Conservation (phyloP, 2,329 filamentous ascomycete species). For the Aspergillus pseudoglaucus region DNA sequence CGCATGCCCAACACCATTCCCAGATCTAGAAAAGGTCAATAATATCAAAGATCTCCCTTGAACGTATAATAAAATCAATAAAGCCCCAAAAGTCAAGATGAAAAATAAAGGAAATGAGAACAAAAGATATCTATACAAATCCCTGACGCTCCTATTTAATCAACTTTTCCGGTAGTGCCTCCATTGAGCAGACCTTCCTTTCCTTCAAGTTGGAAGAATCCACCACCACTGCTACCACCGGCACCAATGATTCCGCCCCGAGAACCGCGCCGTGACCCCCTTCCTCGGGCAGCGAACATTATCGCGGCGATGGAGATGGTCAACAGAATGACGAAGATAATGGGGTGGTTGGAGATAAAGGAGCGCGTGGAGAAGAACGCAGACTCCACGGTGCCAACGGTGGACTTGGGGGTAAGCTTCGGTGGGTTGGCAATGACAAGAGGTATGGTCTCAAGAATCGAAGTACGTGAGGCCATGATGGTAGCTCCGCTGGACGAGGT, state of each 20-base stretch:
- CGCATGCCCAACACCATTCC: not conserved
- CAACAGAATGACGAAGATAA: constrained; percentile 36
- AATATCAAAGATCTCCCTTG: not conserved
- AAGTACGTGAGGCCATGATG: constrained; percentile 82
- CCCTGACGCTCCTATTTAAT: constrained; percentile 26
- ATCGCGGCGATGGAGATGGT: constrained; percentile 28
- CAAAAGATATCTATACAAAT: constrained; percentile 28
- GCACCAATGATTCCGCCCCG: constrained; percentile 33
- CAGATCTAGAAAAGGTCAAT: constrained; percentile 3
- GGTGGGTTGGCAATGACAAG: constrained; percentile 45
- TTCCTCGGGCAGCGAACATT: constrained; percentile 28
- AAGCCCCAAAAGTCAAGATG: constrained; percentile 9
- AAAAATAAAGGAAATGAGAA: constrained; percentile 19
- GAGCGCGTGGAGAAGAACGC: constrained; percentile 41
- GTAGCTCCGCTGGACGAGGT: constrained; percentile 79
- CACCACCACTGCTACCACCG: constrained; percentile 27
- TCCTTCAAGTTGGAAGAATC: constrained; percentile 43
- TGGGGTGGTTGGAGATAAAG: constrained; percentile 39
- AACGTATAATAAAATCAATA: constrained; percentile 4
- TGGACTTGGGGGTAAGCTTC: constrained; percentile 45
- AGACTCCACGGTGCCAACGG: constrained; percentile 41
- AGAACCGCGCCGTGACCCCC: constrained; percentile 19
- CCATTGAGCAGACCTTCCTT: constrained; percentile 43
- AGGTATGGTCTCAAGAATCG: constrained; percentile 73
- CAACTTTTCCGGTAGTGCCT: constrained; percentile 40